A percentile compares a stretch with the other conserved stretches of the same genome.
These are phyloP conservation scores for Pseudotsuga menziesii DNA, from an alignment of 75 land plant species.

Conservation along the genomic window DNA sequence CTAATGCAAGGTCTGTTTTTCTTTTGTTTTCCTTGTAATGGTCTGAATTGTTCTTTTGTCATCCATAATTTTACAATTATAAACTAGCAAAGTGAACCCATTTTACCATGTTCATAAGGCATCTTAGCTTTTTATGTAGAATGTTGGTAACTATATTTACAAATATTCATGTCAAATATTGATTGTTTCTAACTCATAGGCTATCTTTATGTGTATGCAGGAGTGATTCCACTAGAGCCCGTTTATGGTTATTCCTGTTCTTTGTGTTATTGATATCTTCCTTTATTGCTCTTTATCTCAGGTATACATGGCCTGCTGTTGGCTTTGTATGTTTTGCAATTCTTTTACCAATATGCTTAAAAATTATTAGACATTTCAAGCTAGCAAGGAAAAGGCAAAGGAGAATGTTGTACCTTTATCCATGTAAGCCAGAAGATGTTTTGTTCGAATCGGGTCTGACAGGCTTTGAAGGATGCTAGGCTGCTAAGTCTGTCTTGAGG, in stretches of 20 bases:
- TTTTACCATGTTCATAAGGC: no score
- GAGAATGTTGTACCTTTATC: slow-evolving; percentile 48
- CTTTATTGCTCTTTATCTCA: slow-evolving; percentile 48
- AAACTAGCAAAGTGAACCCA: no score
- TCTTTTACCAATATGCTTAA: slow-evolving; percentile 45
- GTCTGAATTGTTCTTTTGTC: no score
- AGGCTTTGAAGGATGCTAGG: no score
- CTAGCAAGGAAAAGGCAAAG: slow-evolving; percentile 44
- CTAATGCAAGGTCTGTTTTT: no score
- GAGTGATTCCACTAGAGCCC: slow-evolving; percentile 40
- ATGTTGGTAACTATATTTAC: no score
- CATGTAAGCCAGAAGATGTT: slow-evolving; percentile 21
- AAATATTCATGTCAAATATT: no score
- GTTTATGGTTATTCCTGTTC: slow-evolving; percentile 48
- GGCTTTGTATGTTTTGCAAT: slow-evolving; percentile 27
- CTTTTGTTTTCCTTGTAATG: no score
- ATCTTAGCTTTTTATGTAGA: no score
- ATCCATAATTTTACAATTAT: no score
- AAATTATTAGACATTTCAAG: slow-evolving; percentile 45
- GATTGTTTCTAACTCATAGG: neutral
- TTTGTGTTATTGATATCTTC: slow-evolving; percentile 42
- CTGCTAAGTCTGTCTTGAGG: no score
- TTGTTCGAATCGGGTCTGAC: neutral
- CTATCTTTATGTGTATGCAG: slow-evolving; percentile 25
- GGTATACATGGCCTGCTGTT: slow-evolving; percentile 35